Percentiles rank a stretch among this genome's conserved stretches.
Evolutionary conservation across 2,329 filamentous ascomycete species (phyloP).

Genomic region (Teratosphaeria epicoccoides): DNA sequence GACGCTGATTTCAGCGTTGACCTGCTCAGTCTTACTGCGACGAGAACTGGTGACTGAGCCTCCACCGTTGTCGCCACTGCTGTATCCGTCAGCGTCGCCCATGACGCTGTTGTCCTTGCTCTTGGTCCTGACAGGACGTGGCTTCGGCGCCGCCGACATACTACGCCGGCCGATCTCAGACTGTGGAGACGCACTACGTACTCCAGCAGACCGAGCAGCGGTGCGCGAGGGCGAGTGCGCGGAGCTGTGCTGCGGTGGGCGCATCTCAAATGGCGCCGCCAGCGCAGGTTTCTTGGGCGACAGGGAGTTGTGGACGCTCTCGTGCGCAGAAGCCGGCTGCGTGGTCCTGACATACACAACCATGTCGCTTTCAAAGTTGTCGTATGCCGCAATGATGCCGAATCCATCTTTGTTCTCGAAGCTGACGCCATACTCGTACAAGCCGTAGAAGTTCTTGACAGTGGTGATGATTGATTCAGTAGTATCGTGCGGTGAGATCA

Average conservation of each 20-base stretch:
- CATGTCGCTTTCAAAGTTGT: constrained; percentile 91
- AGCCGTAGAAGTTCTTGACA: constrained; percentile 96
- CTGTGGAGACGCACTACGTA: constrained; percentile 68
- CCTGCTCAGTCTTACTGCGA: constrained; percentile 70
- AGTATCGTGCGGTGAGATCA: constrained; percentile 90
- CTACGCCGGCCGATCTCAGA: constrained; percentile 62
- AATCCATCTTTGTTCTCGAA: constrained; percentile 87
- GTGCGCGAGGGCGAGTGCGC: constrained; percentile 56
- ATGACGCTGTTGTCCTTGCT: constrained; percentile 42
- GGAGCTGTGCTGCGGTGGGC: constrained; percentile 48
- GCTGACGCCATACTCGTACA: constrained; percentile 84
- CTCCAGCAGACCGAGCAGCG: constrained; percentile 57
- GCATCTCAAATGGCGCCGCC: constrained; percentile 55
- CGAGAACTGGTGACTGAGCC: constrained; percentile 61
- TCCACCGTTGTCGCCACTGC: constrained; percentile 74
- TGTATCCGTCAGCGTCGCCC: constrained; percentile 64
- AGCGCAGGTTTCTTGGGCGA: constrained; percentile 47
- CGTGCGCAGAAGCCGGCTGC: constrained; percentile 13
- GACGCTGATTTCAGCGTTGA: constrained; percentile 92
- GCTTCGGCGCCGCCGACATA: constrained; percentile 59
- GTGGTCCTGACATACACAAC: constrained; percentile 68
- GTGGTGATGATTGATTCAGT: constrained; percentile 97
- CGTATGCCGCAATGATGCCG: constrained; percentile 87
- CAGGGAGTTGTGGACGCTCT: constrained; percentile 19
- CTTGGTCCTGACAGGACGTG: constrained; percentile 44